These are phyloP conservation scores for Microcyclospora tardicrescens DNA, from an alignment of 2,329 filamentous ascomycete genomes.

Conservation along the genomic window DNA sequence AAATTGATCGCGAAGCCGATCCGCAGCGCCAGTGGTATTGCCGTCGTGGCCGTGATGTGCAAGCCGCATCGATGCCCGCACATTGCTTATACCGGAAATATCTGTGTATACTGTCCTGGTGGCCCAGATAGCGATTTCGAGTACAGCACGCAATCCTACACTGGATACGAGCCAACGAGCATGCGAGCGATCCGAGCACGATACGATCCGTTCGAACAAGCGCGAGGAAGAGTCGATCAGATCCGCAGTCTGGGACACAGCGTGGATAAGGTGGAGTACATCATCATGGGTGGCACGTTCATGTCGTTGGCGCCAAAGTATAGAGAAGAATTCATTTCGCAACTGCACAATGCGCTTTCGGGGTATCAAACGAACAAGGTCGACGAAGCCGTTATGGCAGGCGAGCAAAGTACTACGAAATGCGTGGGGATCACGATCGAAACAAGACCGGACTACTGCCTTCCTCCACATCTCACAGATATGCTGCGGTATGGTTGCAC, in stretches of 20 bases:
- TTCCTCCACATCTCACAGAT: constrained; percentile 85
- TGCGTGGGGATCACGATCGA: constrained; percentile 98
- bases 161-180: constrained; percentile 93
- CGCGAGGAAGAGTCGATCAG: constrained; percentile 87
- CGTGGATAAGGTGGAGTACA: constrained; percentile 98
- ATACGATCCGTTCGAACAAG: constrained; percentile 97
- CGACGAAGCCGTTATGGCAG: constrained; percentile 86
- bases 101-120: constrained; percentile 96
- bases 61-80: constrained; percentile 96
- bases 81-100: constrained; percentile 96
- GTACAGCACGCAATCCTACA: constrained; percentile 98
- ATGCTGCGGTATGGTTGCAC: constrained; percentile 99
- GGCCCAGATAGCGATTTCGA: constrained; percentile 98
- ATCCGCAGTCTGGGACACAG: constrained; percentile 91
- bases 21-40: constrained; percentile 87
- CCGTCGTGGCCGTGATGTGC: constrained; percentile 98
- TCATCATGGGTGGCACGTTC: constrained; percentile 99
- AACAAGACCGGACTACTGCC: constrained; percentile 89
- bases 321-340: constrained; percentile 83
- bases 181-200: constrained; percentile 96
- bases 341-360: constrained; percentile 90
- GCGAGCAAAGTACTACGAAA: constrained; percentile 93
- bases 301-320: constrained; percentile 91
- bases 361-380: constrained; percentile 91
- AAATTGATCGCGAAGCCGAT: constrained; percentile 97